These are phyloP conservation scores for Fragaria iinumae DNA, from an alignment of 306 rosid genomes.

Conservation along the genomic window DNA sequence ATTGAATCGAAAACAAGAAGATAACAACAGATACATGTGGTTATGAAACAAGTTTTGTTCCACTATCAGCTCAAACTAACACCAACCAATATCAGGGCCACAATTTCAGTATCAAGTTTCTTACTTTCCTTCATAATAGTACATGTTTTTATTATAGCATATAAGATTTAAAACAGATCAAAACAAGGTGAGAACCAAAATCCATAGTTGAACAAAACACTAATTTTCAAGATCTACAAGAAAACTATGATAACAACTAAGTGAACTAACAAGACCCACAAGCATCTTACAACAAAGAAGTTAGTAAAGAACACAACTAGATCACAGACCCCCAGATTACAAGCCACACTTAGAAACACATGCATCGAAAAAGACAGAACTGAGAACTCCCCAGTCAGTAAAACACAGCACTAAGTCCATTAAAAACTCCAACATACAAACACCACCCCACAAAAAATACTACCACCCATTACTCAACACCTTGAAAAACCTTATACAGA, in stretches of 20 bases:
- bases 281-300: neutral
- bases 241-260: neutral
- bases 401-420: neutral
- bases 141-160: neutral
- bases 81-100: neutral
- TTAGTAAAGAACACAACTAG: neutral
- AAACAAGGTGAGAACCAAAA: neutral
- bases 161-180: neutral
- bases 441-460: neutral
- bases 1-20: neutral
- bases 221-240: neutral
- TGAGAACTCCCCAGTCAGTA: conserved; percentile 1
- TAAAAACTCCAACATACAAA: neutral
- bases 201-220: neutral
- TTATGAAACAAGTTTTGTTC: neutral
- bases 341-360: neutral
- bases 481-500: neutral
- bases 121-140: neutral
- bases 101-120: neutral
- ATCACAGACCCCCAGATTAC: conserved; percentile 1
- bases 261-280: neutral
- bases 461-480: neutral
- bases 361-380: too few relatives aligned
- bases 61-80: neutral
- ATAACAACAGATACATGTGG: neutral